These are phyloP conservation scores for Lactarius indigo DNA, from an alignment of 768 basidiomycete genomes.

Conservation along the genomic window DNA sequence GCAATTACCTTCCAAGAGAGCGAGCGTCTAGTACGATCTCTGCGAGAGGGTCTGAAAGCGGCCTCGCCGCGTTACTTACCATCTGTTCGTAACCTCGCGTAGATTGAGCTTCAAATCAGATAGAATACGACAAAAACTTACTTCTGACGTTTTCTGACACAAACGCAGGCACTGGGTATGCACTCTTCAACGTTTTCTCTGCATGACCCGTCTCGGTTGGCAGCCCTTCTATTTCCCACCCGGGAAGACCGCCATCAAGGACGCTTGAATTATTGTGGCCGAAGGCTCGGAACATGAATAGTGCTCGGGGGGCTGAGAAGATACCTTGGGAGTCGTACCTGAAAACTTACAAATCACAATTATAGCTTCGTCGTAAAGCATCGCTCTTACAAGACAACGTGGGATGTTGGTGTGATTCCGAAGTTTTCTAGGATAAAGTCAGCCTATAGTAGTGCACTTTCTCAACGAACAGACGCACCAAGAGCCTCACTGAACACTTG, in stretches of 20 bases:
- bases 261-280: slow-evolving; percentile 84
- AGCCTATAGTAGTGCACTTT: slow-evolving; percentile 3
- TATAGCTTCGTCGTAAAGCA: slow-evolving; percentile 1
- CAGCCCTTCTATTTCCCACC: slow-evolving; percentile 68
- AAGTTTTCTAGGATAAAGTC: slow-evolving; percentile 50
- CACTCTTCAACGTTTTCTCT: slow-evolving; percentile 28
- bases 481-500: slow-evolving; percentile 74
- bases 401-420: slow-evolving; percentile 68
- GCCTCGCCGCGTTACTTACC: slow-evolving; percentile 58
- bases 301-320: slow-evolving; percentile 88
- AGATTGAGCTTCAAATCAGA: slow-evolving; percentile 1
- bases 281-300: slow-evolving; percentile 93
- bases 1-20: slow-evolving; percentile 65
- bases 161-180: slow-evolving; percentile 54
- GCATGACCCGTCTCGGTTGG: slow-evolving; percentile 43
- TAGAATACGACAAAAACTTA: slow-evolving; percentile 6
- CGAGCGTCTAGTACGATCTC: slow-evolving; percentile 89
- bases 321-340: slow-evolving; percentile 90
- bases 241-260: slow-evolving; percentile 88
- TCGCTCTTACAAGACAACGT: slow-evolving; percentile 68
- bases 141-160: slow-evolving; percentile 34
- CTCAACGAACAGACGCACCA: slow-evolving; percentile 46
- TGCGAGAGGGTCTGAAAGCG: slow-evolving; percentile 43
- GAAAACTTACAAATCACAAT: slow-evolving; percentile 17
- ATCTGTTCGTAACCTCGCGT: slow-evolving; percentile 75